These are phyloP conservation scores for Triticum monococcum DNA, from an alignment of 176 grass and related monocot species.

Conservation along the genomic window DNA sequence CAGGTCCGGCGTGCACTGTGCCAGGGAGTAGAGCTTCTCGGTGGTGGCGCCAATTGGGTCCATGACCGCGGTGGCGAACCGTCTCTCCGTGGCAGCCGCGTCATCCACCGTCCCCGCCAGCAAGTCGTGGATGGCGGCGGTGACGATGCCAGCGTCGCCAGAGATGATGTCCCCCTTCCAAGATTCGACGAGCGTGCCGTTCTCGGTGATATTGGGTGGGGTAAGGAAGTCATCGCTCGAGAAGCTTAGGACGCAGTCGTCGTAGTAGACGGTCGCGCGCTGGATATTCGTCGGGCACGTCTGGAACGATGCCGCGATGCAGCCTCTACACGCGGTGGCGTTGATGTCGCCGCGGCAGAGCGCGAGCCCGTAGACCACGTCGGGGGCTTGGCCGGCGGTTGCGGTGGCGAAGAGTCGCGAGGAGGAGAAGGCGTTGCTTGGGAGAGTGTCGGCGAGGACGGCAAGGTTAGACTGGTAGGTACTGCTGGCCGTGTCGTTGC, in stretches of 20 bases:
- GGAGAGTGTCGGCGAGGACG: neutral
- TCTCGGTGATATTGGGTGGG: neutral
- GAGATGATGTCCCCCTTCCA: neutral
- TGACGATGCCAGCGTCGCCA: neutral
- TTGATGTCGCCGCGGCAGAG: constrained; percentile 38
- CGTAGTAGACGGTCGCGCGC: neutral
- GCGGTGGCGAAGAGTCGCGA: neutral
- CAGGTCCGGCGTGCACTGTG: neutral
- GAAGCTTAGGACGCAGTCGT: constrained; percentile 11
- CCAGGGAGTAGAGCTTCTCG: neutral
- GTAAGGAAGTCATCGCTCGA: neutral
- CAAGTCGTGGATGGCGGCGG: neutral
- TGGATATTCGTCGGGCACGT: neutral
- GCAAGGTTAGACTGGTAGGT: neutral
- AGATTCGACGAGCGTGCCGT: neutral
- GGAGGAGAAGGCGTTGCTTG: constrained; percentile 5
- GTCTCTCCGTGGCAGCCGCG: neutral
- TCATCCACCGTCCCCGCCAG: neutral
- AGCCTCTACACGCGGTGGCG: neutral
- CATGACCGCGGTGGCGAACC: constrained; percentile 20
- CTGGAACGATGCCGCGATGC: neutral
- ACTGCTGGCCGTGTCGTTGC: neutral
- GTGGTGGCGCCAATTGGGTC: neutral
- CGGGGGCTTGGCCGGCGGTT: constrained; percentile 2
- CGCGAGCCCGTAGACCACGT: constrained; percentile 34